phyloP scores from a whole-genome alignment of 1,139 yeast species.

The Yamadazyma membranifaciens region DNA sequence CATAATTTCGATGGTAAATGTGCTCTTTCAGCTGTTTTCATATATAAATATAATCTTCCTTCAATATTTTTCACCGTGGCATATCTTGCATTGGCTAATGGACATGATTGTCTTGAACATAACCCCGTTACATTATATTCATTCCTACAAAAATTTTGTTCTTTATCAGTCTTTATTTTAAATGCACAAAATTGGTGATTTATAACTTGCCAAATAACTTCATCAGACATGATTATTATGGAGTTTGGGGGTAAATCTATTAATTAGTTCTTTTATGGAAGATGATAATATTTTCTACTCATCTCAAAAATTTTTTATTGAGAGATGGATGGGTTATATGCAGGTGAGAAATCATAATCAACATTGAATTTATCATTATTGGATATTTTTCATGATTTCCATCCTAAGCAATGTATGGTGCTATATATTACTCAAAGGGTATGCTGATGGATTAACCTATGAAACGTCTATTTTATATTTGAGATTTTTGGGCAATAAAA shows the following conservation, averaged over 20 bases:
- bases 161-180: constrained; percentile 76
- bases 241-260: neutral
- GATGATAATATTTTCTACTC: constrained; percentile 1
- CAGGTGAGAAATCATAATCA: constrained; percentile 2
- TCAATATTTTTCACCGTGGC: constrained; percentile 91
- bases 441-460: too few relatives aligned
- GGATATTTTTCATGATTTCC: neutral
- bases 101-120: constrained; percentile 91
- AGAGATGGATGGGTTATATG: constrained; percentile 7
- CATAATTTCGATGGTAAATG: constrained; percentile 91
- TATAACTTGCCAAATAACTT: constrained; percentile 87
- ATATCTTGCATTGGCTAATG: constrained; percentile 91
- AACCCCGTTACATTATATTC: constrained; percentile 90
- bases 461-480: too few relatives aligned
- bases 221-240: constrained; percentile 39
- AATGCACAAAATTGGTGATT: constrained; percentile 89
- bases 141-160: constrained; percentile 81
- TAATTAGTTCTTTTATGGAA: neutral
- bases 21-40: constrained; percentile 97
- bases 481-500: too few relatives aligned
- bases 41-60: constrained; percentile 84
- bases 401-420: too few relatives aligned
- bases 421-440: too few relatives aligned
- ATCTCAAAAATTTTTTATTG: constrained; percentile 7
- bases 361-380: neutral